Conservation (phyloP, 2,329 filamentous ascomycete genomes). For the Hyphodiscus sp. region DNA sequence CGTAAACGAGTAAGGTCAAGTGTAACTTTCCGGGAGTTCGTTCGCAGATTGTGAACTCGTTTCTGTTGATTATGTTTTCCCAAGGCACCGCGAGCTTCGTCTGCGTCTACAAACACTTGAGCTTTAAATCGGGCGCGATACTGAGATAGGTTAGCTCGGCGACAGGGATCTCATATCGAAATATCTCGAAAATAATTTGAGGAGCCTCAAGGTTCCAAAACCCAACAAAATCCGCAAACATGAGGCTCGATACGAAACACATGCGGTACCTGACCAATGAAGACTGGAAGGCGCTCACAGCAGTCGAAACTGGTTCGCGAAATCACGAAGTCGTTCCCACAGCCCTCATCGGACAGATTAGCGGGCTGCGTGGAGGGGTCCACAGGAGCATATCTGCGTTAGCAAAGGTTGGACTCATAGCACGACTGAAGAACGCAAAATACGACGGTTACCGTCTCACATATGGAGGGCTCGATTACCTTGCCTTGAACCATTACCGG, state of each 20-base stretch:
- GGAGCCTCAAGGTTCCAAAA: constrained; percentile 4
- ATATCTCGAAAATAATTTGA: constrained; percentile 14
- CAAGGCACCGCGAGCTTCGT: constrained; percentile 26
- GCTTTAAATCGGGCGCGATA: constrained; percentile 14
- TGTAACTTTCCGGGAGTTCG: constrained; percentile 23
- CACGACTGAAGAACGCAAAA: constrained; percentile 87
- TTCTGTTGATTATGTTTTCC: constrained; percentile 16
- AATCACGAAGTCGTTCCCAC: constrained; percentile 98
- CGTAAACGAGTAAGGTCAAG: background rate
- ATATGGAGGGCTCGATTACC: constrained; percentile 94
- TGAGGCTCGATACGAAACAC: constrained; percentile 93
- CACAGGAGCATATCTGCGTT: constrained; percentile 83
- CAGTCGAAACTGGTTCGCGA: constrained; percentile 86
- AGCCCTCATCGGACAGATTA: constrained; percentile 74
- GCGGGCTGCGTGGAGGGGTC: constrained; percentile 76
- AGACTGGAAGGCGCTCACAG: constrained; percentile 92
- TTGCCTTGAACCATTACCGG: constrained; percentile 87
- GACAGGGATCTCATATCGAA: constrained; percentile 9
- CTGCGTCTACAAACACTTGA: constrained; percentile 25
- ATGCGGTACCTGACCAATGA: constrained; percentile 88
- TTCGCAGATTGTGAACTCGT: constrained; percentile 10
- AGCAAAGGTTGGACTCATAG: constrained; percentile 87
- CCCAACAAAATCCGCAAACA: constrained; percentile 34
- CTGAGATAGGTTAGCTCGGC: constrained; percentile 14
- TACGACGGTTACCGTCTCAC: constrained; percentile 97